Evolutionary conservation across 192 early-diverging fungal species (phyloP).

Genomic region (Backusella australiensis): DNA sequence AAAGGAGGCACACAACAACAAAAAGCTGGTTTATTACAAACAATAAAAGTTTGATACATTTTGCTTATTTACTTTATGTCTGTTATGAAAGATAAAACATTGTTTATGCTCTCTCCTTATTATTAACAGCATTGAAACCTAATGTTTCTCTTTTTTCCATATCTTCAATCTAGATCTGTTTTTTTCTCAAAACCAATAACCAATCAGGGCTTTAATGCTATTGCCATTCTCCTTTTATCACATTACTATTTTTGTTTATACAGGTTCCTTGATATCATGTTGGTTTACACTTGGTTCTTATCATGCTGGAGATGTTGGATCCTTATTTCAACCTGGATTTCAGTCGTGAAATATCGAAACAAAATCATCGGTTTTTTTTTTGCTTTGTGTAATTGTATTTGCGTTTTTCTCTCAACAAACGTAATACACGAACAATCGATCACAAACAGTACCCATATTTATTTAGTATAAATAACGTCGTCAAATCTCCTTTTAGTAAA

Average conservation of each 20-base stretch:
- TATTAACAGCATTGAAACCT: neutral
- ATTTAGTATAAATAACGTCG: neutral
- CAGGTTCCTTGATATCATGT: no score
- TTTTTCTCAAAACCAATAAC: no score
- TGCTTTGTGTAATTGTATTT: no score
- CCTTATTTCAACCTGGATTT: neutral
- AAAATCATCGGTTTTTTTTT: no score
- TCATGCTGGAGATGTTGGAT: no score
- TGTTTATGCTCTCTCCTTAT: neutral
- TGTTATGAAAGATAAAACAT: neutral
- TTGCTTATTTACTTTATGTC: neutral
- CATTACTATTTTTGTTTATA: neutral
- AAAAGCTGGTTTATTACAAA: neutral
- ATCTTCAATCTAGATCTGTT: no score
- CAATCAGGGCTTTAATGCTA: neutral
- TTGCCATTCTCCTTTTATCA: neutral
- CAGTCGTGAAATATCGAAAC: neutral
- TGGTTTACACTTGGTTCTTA: no score
- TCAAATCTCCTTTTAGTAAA: neutral
- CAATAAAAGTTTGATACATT: neutral
- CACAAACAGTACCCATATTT: neutral
- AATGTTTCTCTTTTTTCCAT: no score
- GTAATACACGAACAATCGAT: neutral
- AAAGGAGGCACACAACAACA: neutral
- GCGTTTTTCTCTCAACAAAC: no score